phyloP scores from a whole-genome alignment of 805 yeast genomes.

The Candida patagonica region DNA sequence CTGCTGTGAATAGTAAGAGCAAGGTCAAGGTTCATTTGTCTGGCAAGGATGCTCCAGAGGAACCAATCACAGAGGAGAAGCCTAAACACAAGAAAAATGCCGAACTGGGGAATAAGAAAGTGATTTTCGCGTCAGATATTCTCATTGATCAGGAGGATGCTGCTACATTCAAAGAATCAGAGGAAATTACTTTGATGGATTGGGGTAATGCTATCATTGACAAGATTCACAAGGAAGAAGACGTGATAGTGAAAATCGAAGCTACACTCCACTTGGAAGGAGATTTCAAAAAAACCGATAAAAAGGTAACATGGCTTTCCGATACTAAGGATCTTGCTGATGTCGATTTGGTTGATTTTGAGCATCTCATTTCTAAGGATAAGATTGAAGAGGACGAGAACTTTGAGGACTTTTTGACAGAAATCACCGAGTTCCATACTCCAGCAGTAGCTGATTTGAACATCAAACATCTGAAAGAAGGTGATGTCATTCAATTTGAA shows the following conservation, averaged over 20 bases:
- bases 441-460: slow-evolving; percentile 74
- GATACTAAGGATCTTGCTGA: slow-evolving; percentile 61
- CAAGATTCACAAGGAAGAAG: slow-evolving; percentile 51
- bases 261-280: slow-evolving; percentile 87
- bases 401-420: slow-evolving; percentile 86
- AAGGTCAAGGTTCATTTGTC: slow-evolving; percentile 62
- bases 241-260: slow-evolving; percentile 49
- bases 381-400: slow-evolving; percentile 90
- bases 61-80: slow-evolving; percentile 56
- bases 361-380: slow-evolving; percentile 90
- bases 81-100: slow-evolving; percentile 95
- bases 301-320: slow-evolving; percentile 93
- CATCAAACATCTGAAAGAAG: slow-evolving; percentile 65
- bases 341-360: slow-evolving; percentile 82
- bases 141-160: slow-evolving; percentile 85
- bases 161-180: slow-evolving; percentile 63
- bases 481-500: slow-evolving; percentile 89
- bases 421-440: slow-evolving; percentile 74
- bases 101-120: slow-evolving; percentile 77
- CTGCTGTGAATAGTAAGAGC: slow-evolving; percentile 58
- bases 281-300: slow-evolving; percentile 92
- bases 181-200: slow-evolving; percentile 96
- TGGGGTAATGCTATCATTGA: slow-evolving; percentile 92
- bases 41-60: slow-evolving; percentile 47
- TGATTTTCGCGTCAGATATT: slow-evolving; percentile 52